Evolutionary conservation across 2,329 filamentous ascomycete genomes (phyloP).

Genomic region (Mycosphaerella arachidis): DNA sequence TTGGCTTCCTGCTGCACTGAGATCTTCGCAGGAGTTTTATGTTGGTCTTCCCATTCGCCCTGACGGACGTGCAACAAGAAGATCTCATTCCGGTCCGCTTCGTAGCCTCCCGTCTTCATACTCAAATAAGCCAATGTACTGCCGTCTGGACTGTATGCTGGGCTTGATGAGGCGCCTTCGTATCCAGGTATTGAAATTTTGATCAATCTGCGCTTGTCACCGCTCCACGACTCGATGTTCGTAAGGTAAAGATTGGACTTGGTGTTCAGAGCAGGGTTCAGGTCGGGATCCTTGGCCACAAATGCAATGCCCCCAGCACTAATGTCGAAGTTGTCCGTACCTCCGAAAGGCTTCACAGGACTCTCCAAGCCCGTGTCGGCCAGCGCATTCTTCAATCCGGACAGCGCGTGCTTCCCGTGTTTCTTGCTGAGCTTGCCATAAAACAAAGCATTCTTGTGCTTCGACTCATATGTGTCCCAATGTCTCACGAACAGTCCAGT

Average conservation of each 20-base stretch:
- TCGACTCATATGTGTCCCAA: constrained; percentile 57
- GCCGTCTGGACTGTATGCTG: constrained; percentile 71
- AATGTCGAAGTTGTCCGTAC: constrained; percentile 74
- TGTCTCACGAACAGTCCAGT: constrained; percentile 51
- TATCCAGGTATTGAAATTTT: constrained; percentile 55
- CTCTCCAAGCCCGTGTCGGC: constrained; percentile 55
- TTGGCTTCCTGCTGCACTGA: constrained; percentile 1
- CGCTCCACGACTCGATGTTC: constrained; percentile 57
- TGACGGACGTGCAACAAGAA: constrained; percentile 56
- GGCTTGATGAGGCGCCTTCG: constrained; percentile 61
- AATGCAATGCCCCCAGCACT: constrained; percentile 62
- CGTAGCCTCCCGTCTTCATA: constrained; percentile 73
- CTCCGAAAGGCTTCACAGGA: constrained; percentile 75
- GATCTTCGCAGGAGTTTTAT: constrained; percentile 3
- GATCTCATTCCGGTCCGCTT: constrained; percentile 70
- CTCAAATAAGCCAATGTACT: constrained; percentile 69
- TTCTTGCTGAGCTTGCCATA: constrained; percentile 56
- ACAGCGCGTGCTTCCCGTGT: constrained; percentile 37
- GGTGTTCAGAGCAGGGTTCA: constrained; percentile 70
- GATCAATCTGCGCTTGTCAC: constrained; percentile 48
- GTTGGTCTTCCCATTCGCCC: constrained; percentile 30
- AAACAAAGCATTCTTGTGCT: constrained; percentile 68
- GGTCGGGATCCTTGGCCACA: constrained; percentile 66
- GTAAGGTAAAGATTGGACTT: constrained; percentile 78
- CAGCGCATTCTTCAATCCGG: constrained; percentile 60